Evolutionary conservation across 106 monocot species (phyloP), one percentile per base, ranked within the genome.

Genomic region (Iris macrosiphon): DNA sequence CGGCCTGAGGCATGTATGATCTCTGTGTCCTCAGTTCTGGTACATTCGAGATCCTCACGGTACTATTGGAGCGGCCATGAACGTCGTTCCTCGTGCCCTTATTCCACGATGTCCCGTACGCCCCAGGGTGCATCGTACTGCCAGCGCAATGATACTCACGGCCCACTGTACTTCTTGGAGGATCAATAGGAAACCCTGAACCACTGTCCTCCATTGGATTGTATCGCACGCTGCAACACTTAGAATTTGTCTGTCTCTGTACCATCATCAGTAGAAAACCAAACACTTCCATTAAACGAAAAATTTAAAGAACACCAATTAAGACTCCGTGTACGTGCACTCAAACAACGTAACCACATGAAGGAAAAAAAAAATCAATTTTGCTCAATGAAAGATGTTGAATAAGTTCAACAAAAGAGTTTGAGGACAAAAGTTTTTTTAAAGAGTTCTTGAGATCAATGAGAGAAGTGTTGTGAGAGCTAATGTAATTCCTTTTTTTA

Each of bases 181-280:
- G 77, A 24, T 70, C 73, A 40, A 77, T 50, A 12, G 44, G 59
- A 48, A 72, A 56, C 12, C 52, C 60, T 10, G 60, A 30, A 0
- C 19, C 85, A 63, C 60, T 31, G 18, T 76, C 76, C 45, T 69
- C 73, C 24, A 45, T 40, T 37, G 75, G 64, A 16, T 26, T 69
- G 64, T 78, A 81, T 57, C 78, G 81, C 49, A 60, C 67, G 46
- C 74, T 80, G 31, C 30, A 57, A 52, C 67, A 67, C 52, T 84
- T 84, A 19, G 74, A 45, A 58, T 72, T 80, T 54, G 69, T 20
- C 22, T 52, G 63, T 38, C 2, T 42, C 16, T 59, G 65, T 38
- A 65, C 48, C 45, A 42, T 78, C 78, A 74, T 65, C 26, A 37
- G 13, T 18, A 39, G n/a, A n/a, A n/a, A n/a, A n/a, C n/a, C n/a